Evolutionary conservation across 495 filamentous ascomycete species (phyloP).

Genomic region (Lasiosphaeris hirsuta): DNA sequence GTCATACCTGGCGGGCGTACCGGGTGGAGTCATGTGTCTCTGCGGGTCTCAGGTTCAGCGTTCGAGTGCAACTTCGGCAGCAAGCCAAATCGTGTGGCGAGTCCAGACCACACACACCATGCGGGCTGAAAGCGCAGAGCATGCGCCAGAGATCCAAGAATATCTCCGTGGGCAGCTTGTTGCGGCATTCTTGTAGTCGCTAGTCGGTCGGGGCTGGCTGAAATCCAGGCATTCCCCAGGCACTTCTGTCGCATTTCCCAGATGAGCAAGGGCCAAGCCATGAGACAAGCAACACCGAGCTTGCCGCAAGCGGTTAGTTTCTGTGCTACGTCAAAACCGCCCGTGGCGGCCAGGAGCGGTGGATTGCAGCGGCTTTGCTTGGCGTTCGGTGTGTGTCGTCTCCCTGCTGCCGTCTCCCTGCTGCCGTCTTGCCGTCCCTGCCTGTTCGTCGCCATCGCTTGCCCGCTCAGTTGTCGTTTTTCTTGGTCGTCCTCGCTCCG

Average conservation of each 20-base stretch:
- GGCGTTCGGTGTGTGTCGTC: neutral
- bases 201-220: conserved; percentile 20
- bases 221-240: neutral
- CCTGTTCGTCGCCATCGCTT: too few relatives aligned
- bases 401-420: too few relatives aligned
- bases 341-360: neutral
- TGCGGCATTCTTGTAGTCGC: neutral
- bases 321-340: neutral
- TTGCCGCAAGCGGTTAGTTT: conserved; percentile 16
- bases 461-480: too few relatives aligned
- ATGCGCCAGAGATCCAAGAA: neutral
- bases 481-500: too few relatives aligned
- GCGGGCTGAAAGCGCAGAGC: conserved; percentile 5
- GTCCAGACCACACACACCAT: neutral
- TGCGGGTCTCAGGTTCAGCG: neutral
- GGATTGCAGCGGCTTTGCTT: neutral
- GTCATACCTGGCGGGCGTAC: neutral
- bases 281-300: conserved; percentile 22
- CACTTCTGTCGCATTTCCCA: neutral
- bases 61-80: too few relatives aligned
- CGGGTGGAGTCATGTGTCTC: conserved; percentile 1
- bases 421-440: too few relatives aligned
- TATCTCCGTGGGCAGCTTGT: conserved; percentile 6
- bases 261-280: conserved; percentile 9
- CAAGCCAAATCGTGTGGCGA: too few relatives aligned